phyloP scores from a whole-genome alignment of 164 flowering plant genomes.

The Stephania cephalantha region DNA sequence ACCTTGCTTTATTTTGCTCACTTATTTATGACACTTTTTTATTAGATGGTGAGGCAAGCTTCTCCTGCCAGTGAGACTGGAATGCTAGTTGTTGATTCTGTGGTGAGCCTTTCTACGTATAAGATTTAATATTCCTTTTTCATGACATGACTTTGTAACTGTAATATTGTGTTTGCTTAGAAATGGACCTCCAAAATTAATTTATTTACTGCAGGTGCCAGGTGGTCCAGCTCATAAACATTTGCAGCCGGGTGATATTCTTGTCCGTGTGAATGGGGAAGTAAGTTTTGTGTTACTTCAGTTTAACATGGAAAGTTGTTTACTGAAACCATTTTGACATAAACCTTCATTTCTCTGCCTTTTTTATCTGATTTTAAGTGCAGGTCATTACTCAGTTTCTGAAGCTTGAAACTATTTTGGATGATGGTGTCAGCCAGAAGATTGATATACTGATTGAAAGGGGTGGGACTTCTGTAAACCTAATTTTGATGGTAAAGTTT shows the following conservation, averaged over 20 bases:
- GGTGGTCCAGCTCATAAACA: slow-evolving; percentile 88
- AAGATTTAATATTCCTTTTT: background rate
- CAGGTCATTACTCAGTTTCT: slow-evolving; percentile 95
- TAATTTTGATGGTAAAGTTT: slow-evolving; percentile 53
- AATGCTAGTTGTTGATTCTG: slow-evolving; percentile 95
- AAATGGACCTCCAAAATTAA: background rate
- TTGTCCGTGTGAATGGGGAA: slow-evolving; percentile 79
- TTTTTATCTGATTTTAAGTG: slow-evolving; percentile 12
- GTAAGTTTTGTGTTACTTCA: slow-evolving; percentile 27
- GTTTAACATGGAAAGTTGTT: background rate
- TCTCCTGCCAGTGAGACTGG: slow-evolving; percentile 84
- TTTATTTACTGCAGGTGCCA: slow-evolving; percentile 61
- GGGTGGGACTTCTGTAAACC: slow-evolving; percentile 63
- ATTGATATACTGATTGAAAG: slow-evolving; percentile 73
- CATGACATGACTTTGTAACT: background rate
- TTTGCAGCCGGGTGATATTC: slow-evolving; percentile 94
- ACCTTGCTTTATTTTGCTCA: background rate
- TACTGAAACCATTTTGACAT: background rate
- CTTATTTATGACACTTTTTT: slow-evolving; percentile 4
- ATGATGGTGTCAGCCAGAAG: slow-evolving; percentile 60
- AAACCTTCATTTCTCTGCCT: background rate
- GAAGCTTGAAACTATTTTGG: slow-evolving; percentile 75
- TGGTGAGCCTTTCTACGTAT: slow-evolving; percentile 43
- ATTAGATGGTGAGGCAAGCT: slow-evolving; percentile 81
- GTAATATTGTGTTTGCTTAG: background rate